Evolutionary conservation across 1,284 basidiomycete species (phyloP).

Genomic region (Golubevia pallescens): DNA sequence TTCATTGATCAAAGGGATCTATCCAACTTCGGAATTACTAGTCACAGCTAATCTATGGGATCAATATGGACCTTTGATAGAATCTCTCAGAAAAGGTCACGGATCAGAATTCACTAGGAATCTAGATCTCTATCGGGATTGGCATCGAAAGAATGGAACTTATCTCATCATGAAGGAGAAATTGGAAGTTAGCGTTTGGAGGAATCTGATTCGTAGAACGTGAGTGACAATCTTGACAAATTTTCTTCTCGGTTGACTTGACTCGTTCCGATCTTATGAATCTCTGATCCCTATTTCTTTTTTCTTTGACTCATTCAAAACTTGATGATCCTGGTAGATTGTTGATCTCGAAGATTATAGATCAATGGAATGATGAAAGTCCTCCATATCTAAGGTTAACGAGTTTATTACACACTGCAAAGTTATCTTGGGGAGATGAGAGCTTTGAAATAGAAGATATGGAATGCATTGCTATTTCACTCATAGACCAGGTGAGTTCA

Average conservation of each 20-base stretch:
- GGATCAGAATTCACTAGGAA: slow-evolving; percentile 27
- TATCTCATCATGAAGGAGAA: slow-evolving; percentile 50
- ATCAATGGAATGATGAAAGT: too few species aligned
- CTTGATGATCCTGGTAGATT: too few species aligned
- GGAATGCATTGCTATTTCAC: slow-evolving; percentile 46
- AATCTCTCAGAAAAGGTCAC: slow-evolving; percentile 28
- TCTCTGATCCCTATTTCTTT: too few species aligned
- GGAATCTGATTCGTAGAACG: slow-evolving; percentile 41
- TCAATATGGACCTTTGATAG: slow-evolving; percentile 19
- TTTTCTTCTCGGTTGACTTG: too few species aligned
- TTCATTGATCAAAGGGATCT: slow-evolving; percentile 47
- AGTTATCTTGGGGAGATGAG: slow-evolving; percentile 44
- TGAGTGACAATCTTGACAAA: too few species aligned
- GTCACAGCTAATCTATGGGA: slow-evolving; percentile 19
- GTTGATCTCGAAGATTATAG: too few species aligned
- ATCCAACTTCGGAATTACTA: slow-evolving; percentile 34
- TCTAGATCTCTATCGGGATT: slow-evolving; percentile 46
- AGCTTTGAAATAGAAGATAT: slow-evolving; percentile 35
- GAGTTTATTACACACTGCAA: slow-evolving; percentile 30
- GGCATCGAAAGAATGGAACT: slow-evolving; percentile 37
- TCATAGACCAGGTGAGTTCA: slow-evolving; percentile 41
- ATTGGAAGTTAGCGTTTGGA: slow-evolving; percentile 44
- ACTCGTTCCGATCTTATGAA: too few species aligned
- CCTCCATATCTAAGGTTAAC: slow-evolving; percentile 48
- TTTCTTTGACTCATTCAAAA: too few species aligned